phyloP scores from a whole-genome alignment of 192 early-diverging fungal genomes.

The Coemansia sp. region DNA sequence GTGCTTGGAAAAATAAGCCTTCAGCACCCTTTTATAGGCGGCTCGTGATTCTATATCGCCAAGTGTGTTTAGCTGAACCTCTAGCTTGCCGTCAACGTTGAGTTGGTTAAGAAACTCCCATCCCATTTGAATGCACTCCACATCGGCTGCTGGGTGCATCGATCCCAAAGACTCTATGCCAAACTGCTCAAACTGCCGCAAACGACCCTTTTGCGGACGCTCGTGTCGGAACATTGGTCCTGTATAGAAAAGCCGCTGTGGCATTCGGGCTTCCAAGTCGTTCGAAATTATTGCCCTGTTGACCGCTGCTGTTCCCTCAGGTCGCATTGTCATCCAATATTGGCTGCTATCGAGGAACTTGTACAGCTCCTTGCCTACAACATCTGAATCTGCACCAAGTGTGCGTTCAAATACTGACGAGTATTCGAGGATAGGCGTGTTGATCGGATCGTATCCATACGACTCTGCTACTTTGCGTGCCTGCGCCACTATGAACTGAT shows the following conservation, averaged over 20 bases:
- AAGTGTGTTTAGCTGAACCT: conserved; percentile 39
- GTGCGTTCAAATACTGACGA: conserved; percentile 64
- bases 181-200: conserved; percentile 74
- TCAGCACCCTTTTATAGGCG: conserved; percentile 49
- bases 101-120: conserved; percentile 50
- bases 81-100: conserved; percentile 22
- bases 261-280: conserved; percentile 44
- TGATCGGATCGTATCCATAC: conserved; percentile 61
- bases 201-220: conserved; percentile 67
- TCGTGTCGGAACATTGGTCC: conserved; percentile 74
- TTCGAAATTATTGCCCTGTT: conserved; percentile 50
- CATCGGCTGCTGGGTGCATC: conserved; percentile 57
- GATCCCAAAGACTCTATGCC: conserved; percentile 63
- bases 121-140: conserved; percentile 62
- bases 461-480: conserved; percentile 43
- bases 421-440: conserved; percentile 67
- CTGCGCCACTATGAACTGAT: conserved; percentile 49
- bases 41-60: conserved; percentile 34
- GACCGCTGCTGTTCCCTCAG: conserved; percentile 64
- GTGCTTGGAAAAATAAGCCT: conserved; percentile 49
- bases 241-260: conserved; percentile 60
- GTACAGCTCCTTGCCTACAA: conserved; percentile 71
- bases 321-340: conserved; percentile 63
- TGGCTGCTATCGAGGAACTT: conserved; percentile 62
- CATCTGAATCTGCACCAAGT: conserved; percentile 63